Conservation (phyloP, 139 green algal species). For the Diplosphaera chodatii region DNA sequence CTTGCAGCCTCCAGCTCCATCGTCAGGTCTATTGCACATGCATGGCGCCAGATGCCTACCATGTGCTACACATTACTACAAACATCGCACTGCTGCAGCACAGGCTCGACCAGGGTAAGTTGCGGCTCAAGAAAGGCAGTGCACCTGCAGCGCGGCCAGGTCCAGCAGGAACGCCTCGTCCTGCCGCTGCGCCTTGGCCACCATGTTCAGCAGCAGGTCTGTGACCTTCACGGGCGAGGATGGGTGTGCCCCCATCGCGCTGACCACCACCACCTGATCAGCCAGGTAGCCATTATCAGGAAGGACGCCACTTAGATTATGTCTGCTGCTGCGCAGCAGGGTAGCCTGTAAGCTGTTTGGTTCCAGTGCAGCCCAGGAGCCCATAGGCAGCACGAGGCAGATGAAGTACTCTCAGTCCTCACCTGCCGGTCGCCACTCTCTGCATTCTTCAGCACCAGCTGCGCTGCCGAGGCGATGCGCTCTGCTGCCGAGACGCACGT, state of each 20-base stretch:
- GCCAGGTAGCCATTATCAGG: neutral
- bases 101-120: too few species aligned
- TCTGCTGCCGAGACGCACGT: constrained; percentile 90
- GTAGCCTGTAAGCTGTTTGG: too few species aligned
- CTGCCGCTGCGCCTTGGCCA: constrained; percentile 54
- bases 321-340: neutral
- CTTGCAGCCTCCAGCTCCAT: too few species aligned
- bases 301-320: too few species aligned
- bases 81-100: too few species aligned
- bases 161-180: constrained; percentile 78
- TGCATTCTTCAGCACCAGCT: constrained; percentile 54
- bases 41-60: too few species aligned
- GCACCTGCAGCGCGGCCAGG: constrained; percentile 46
- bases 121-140: too few species aligned
- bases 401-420: neutral
- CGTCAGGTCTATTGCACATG: too few species aligned
- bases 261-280: constrained; percentile 73
- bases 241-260: constrained; percentile 74
- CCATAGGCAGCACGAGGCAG: neutral
- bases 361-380: too few species aligned
- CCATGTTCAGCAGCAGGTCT: constrained; percentile 89
- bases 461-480: constrained; percentile 70
- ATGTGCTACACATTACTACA: too few species aligned
- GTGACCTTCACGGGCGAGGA: constrained; percentile 69
- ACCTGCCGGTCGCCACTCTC: constrained; percentile 28